Conservation (phyloP, 208 protist genomes). For the Blastocrithidia nonstop region DNA sequence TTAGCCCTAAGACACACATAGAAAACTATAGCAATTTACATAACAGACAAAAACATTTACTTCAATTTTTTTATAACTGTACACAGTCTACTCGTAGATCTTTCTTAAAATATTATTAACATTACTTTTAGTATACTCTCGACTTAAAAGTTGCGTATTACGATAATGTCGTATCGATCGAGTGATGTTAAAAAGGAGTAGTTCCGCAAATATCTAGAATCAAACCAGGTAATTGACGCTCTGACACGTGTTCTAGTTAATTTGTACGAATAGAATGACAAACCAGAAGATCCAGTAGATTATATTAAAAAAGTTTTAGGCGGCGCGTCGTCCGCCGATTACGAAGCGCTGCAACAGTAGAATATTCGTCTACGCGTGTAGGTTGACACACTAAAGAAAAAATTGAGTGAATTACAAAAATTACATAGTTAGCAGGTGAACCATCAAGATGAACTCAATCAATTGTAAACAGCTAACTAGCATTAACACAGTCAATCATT, state of each 20-base stretch:
- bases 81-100: background rate
- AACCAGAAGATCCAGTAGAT: conserved; percentile 85
- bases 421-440: no score
- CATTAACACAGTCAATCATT: no score
- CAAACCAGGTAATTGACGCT: conserved; percentile 83
- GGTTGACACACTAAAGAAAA: conserved; percentile 66
- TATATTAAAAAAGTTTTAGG: conserved; percentile 88
- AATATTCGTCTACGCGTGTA: conserved; percentile 72
- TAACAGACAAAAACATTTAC: no score
- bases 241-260: conserved; percentile 87
- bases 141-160: background rate
- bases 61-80: background rate
- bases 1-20: no score
- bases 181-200: conserved; percentile 91
- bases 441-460: no score
- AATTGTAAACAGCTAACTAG: no score
- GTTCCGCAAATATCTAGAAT: conserved; percentile 90
- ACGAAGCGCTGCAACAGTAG: conserved; percentile 72
- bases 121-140: background rate
- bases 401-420: conserved; percentile 18
- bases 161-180: conserved; percentile 78
- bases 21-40: no score
- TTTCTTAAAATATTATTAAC: conserved; percentile 1
- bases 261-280: conserved; percentile 88
- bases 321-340: conserved; percentile 76